Base-by-base conservation (phyloP, 2,329 filamentous ascomycete genomes). In the Fusarium hostae region DNA sequence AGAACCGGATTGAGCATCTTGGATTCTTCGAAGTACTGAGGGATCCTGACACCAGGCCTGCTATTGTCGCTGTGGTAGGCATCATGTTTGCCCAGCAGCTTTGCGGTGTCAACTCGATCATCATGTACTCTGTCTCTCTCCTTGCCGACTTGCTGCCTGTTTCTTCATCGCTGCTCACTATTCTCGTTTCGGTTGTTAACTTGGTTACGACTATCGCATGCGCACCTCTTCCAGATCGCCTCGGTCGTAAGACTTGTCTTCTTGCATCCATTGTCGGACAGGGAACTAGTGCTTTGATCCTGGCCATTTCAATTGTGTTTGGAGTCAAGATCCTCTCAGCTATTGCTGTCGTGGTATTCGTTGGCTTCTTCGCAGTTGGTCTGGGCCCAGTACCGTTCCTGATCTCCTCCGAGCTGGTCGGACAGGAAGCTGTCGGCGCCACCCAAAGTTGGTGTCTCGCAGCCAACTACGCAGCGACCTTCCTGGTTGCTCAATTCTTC, bases 91-190 rank as follows among this genome's bases (percentile, higher is more conserved):
- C 93, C 2, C 96, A 98, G 80, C 96, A 99, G 80, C 86, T 98
- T 40, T 95, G 93, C 64, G 95, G 94, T 50, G 95, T 98, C 83
- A 98, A 99, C 87, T 95, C 92, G 64, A 95, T 98, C 78, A 92
- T 98, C 82, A 98, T 99, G 95, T 99, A 99, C 82, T 97, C 95
- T 4, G 96, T 98, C 9, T 94, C 93, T 1, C 89, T 99, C 2
- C 88, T 99, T 18, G 90, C 92, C 35, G 90, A 90, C 70, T 87
- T 98, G 3, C 88, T 99, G 0, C 92, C 94, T 6, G 89, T 94
- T 50, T 94, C 91, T 68, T 95, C 95, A 0, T 92, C 92, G 0
- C 83, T 97, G 2, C 87, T 99, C 57, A 97, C 95, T 59, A 95
- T 98, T 66, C 83, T 93, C 59, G 94, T 98, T 65, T 97, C 94